Percentiles rank a stretch among this genome's conserved stretches.
Conservation (phyloP, 176 grass and related monocot species). For the Musa acuminata region DNA sequence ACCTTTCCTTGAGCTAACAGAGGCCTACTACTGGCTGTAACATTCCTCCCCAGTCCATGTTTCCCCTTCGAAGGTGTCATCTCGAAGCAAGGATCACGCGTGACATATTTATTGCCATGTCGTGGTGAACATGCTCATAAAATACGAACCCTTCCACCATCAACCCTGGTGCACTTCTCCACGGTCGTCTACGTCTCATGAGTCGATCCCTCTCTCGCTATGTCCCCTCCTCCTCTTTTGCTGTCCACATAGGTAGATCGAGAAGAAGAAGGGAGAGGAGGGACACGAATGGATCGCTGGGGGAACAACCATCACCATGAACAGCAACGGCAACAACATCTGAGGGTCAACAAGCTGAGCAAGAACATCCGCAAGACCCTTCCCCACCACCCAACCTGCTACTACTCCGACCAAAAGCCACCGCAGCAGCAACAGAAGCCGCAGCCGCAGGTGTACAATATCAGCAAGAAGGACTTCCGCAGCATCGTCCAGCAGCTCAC, state of each 20-base stretch:
- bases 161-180: no score
- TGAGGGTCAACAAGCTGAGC: slow-evolving; percentile 78
- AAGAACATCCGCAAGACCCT: slow-evolving; percentile 69
- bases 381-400: slow-evolving; percentile 4
- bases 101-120: no score
- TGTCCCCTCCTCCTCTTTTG: background rate
- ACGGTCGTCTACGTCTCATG: background rate
- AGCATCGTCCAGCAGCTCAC: slow-evolving; percentile 98
- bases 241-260: background rate
- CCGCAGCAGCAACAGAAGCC: slow-evolving; percentile 32
- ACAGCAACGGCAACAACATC: slow-evolving; percentile 41
- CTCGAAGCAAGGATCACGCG: no score
- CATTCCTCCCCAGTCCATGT: no score
- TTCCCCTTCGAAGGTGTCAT: no score
- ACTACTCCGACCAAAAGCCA: background rate
- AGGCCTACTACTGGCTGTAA: no score
- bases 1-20: no score
- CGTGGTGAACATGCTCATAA: no score
- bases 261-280: background rate
- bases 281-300: slow-evolving; percentile 53
- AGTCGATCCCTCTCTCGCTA: background rate
- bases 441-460: slow-evolving; percentile 98
- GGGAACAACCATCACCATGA: slow-evolving; percentile 29
- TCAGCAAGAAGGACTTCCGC: slow-evolving; percentile 96
- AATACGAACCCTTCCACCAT: no score